Base-by-base conservation (phyloP, 2,329 filamentous ascomycete genomes). In the Fusarium redolens region DNA sequence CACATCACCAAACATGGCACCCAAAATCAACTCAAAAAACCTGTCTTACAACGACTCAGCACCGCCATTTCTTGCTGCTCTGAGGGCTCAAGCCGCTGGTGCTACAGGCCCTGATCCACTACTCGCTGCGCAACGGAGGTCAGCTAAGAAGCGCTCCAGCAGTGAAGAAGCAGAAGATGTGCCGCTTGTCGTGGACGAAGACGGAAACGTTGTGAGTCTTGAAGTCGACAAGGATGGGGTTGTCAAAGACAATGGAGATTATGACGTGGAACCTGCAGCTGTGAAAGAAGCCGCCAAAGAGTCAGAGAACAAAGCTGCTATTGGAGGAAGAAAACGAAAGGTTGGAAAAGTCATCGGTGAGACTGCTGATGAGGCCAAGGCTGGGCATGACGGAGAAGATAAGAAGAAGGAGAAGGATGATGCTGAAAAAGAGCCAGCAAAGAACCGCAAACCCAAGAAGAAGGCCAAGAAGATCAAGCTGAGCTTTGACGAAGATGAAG, bases 161-260 rank as follows among this genome's bases (percentile, higher is more conserved):
- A 90, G 92, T 74, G 91, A 91, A 44, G 90, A 94, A 68, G 92
- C 92, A 17, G 93, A 96, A 74, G 93, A 96, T 79, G 91, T 87
- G 55, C 93, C 93, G 0, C 86, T 94, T 0, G 90, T 94, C 57
- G 89, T 96, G 7, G 89, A 96, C 73, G 93, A 94, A 78, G 86
- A 88, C 8, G 92, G 90, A 55, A 92, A 93, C 61, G 87, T 91
- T 35, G 87, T 92, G 35, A 51, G 81, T 82, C 74, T 89, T 75
- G 69, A 87, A 22, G 79, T 87, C 8, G 82, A 81, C 58, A 79
- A 79, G 48, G 85, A 87, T 68, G 86, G 86, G 12, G 78, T 69
- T 7, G 81, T 85, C n/a, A 82, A 78, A n/a, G 79, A 79, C 61
- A 60, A 72, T 51, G 74, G 79, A 58, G 69, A 69, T 33, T 75